Conservation (phyloP, 2,329 filamentous ascomycete genomes). For the Exophiala dermatitidis region DNA sequence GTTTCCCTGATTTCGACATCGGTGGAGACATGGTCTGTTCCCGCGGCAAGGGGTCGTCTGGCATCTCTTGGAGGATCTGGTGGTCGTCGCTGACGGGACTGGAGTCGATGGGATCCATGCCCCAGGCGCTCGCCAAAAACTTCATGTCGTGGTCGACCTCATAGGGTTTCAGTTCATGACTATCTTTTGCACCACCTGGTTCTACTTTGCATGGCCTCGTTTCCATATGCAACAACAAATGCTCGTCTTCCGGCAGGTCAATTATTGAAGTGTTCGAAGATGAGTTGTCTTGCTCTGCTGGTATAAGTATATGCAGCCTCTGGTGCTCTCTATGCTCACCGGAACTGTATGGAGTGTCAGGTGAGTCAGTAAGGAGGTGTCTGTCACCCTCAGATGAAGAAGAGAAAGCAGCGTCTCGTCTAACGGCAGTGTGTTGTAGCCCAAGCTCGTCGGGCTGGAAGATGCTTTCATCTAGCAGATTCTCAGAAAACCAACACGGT, state of each 20-base stretch:
- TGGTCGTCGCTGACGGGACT: conserved; percentile 14
- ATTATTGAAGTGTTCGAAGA: conserved; percentile 10
- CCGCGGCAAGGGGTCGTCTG: conserved; percentile 1
- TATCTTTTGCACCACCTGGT: conserved; percentile 16
- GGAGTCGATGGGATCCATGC: conserved; percentile 13
- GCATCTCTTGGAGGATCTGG: conserved; percentile 11
- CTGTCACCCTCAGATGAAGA: background rate
- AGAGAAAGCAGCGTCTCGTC: background rate
- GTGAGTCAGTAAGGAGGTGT: background rate
- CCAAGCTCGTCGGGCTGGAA: conserved; percentile 1
- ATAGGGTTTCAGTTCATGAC: conserved; percentile 20
- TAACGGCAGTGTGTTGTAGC: conserved; percentile 5
- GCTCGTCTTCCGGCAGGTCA: conserved; percentile 21
- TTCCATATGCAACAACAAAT: conserved; percentile 22
- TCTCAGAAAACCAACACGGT: conserved; percentile 8
- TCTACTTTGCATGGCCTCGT: conserved; percentile 18
- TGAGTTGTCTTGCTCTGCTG: conserved; percentile 3
- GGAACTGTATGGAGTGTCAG: background rate
- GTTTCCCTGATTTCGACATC: conserved; percentile 10
- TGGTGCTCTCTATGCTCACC: background rate
- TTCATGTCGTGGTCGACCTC: conserved; percentile 24
- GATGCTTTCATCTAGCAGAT: background rate
- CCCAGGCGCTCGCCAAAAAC: conserved; percentile 14
- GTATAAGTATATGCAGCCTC: conserved; percentile 6
- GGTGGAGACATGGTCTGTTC: conserved; percentile 2